phyloP scores from a whole-genome alignment of 208 protist genomes.

The Crithidia mellificae region DNA sequence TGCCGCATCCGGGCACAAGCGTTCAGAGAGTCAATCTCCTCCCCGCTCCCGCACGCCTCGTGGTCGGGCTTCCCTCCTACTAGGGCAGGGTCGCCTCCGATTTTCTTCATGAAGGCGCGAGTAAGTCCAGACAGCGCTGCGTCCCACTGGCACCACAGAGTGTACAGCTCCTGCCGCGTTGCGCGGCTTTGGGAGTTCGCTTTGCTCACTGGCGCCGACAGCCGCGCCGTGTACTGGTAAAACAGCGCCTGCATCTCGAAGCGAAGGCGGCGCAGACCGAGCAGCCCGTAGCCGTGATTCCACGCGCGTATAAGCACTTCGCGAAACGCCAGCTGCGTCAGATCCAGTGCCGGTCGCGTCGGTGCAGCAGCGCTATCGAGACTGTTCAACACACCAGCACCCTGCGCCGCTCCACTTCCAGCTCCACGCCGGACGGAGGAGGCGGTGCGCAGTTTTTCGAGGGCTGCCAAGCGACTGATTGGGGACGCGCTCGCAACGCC shows the following conservation, averaged over 20 bases:
- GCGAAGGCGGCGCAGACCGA: conserved; percentile 57
- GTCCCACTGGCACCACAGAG: conserved; percentile 16
- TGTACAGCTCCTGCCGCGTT: conserved; percentile 4
- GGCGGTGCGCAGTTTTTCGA: conserved; percentile 19
- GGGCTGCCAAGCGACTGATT: conserved; percentile 26
- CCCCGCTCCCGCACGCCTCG: background rate
- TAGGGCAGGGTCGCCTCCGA: background rate
- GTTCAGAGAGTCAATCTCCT: background rate
- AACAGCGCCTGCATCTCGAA: conserved; percentile 62
- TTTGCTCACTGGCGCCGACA: background rate
- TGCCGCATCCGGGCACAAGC: conserved; percentile 16
- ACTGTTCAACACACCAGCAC: background rate
- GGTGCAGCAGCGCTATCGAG: background rate
- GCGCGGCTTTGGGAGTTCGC: background rate
- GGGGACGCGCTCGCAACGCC: conserved; percentile 23
- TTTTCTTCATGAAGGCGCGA: conserved; percentile 12
- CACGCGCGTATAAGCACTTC: conserved; percentile 46
- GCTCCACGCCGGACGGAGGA: no score
- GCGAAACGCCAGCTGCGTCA: conserved; percentile 31
- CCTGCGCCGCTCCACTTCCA: no score
- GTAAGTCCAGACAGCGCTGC: background rate
- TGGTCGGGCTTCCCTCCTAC: no score
- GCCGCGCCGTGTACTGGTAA: conserved; percentile 15
- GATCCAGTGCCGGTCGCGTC: conserved; percentile 15
- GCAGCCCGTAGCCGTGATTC: conserved; percentile 39